Evolutionary conservation across 2,329 filamentous ascomycete species (phyloP), one percentile per base, ranked within the genome.

Genomic region (Pseudogymnoascus pannorum): DNA sequence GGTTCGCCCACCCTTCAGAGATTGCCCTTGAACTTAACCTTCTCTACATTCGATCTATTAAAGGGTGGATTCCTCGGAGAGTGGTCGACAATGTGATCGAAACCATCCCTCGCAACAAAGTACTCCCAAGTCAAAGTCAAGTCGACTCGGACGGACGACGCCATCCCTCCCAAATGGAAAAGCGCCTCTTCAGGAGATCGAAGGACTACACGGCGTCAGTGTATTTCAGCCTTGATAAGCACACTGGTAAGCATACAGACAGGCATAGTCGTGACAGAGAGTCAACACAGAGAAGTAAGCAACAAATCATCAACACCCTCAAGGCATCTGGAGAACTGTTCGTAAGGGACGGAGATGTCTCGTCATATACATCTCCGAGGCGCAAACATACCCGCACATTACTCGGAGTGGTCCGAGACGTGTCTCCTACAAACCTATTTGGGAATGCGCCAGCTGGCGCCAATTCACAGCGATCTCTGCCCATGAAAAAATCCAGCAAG

Each of bases 1-100:
- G 76, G 76, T 72, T 78, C 61, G 67, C 61, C 16, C 64, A 65
- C 18, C 67, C 67, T 18, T 42, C 24, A 8, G 40, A 62, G 1
- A 68, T 71, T 61, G 68, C 66, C n/a, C 35, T 35, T 9, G 59
- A 64, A 5, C 63, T 71, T 18, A 63, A 68, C 29, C 63, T 67
- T n/a, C 62, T 66, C 9, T 71, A 68, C 36, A 24, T 61, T 11
- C 64, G 65, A 61, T 64, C 67, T 7, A 66, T 64, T 20, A 44
- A 63, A 29, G 68, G 66, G 48, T 72, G 71, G 71, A 65, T 63
- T 26, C 61, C 64, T 60, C 66, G 69, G 7, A 54, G 63, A n/a
- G 33, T 22, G 2, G 59, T 62, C 5, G 60, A 66, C n/a, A 36
- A 64, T 2, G 54, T 68, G 12, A 62, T 71, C n/a, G 66, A 70